Conservation (phyloP, 495 filamentous ascomycete genomes). For the Aspergillus panamensis region DNA sequence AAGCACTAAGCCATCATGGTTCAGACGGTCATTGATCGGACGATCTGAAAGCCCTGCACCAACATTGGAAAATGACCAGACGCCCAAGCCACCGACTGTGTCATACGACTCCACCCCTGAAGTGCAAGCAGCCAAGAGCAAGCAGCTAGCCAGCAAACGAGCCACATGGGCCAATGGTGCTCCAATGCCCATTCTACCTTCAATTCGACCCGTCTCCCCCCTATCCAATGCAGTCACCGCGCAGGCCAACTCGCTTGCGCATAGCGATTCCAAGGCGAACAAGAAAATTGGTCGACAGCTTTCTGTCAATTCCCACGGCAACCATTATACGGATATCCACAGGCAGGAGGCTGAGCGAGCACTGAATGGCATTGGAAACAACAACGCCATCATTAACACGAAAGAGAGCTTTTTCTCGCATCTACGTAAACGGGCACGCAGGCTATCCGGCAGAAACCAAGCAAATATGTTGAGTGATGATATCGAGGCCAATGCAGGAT, state of each 20-base stretch:
- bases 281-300: slow-evolving; percentile 97
- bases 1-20: slow-evolving; percentile 88
- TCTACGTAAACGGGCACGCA: slow-evolving; percentile 85
- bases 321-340: slow-evolving; percentile 83
- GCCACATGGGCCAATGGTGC: slow-evolving; percentile 88
- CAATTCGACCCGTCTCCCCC: slow-evolving; percentile 91
- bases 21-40: slow-evolving; percentile 85
- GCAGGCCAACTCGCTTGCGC: slow-evolving; percentile 59
- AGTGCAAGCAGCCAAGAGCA: slow-evolving; percentile 49
- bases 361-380: slow-evolving; percentile 68
- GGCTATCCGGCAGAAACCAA: slow-evolving; percentile 88
- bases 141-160: slow-evolving; percentile 65
- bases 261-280: slow-evolving; percentile 53
- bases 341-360: slow-evolving; percentile 88
- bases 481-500: slow-evolving; percentile 86
- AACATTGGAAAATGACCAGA: slow-evolving; percentile 32
- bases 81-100: slow-evolving; percentile 40
- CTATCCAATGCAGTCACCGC: slow-evolving; percentile 89
- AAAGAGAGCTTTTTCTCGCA: slow-evolving; percentile 98
- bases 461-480: slow-evolving; percentile 73
- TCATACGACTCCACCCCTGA: slow-evolving; percentile 55
- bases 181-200: slow-evolving; percentile 96
- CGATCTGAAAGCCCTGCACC: slow-evolving; percentile 57
- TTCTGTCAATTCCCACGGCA: slow-evolving; percentile 89
- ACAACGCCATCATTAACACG: slow-evolving; percentile 62